These are phyloP conservation scores for Suillus variegatus DNA, from an alignment of 768 basidiomycete genomes.

Conservation along the genomic window DNA sequence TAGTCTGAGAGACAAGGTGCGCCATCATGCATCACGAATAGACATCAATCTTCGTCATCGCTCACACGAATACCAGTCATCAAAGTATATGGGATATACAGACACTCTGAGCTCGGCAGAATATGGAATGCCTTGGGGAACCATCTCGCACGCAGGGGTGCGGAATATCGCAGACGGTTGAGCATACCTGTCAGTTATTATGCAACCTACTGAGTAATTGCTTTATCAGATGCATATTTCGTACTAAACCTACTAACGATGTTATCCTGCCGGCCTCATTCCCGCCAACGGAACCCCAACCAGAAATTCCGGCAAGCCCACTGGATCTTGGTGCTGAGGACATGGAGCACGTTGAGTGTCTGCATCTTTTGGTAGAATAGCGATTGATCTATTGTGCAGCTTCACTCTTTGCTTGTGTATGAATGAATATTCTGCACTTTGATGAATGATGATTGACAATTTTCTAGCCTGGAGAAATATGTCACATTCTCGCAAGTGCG, in stretches of 20 bases:
- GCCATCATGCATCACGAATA: background rate
- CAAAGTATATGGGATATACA: slow-evolving; percentile 51
- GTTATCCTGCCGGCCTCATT: slow-evolving; percentile 55
- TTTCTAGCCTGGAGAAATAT: slow-evolving; percentile 39
- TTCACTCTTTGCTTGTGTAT: slow-evolving; percentile 61
- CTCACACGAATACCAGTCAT: slow-evolving; percentile 34
- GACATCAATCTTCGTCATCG: background rate
- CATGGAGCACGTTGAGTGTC: slow-evolving; percentile 43
- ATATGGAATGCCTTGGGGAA: slow-evolving; percentile 50
- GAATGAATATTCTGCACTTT: slow-evolving; percentile 16
- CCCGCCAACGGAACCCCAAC: slow-evolving; percentile 36
- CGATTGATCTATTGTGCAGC: slow-evolving; percentile 31
- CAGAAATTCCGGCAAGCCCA: slow-evolving; percentile 16
- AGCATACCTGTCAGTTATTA: background rate
- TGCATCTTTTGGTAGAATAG: background rate
- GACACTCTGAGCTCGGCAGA: slow-evolving; percentile 45
- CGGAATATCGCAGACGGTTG: slow-evolving; percentile 56
- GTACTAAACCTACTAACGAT: slow-evolving; percentile 37
- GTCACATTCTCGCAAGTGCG: slow-evolving; percentile 29
- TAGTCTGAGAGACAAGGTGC: slow-evolving; percentile 43
- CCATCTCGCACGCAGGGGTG: slow-evolving; percentile 44
- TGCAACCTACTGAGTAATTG: background rate
- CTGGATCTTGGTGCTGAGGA: slow-evolving; percentile 45
- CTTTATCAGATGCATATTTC: slow-evolving; percentile 45
- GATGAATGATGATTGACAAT: slow-evolving; percentile 36